Evolutionary conservation across 2,329 filamentous ascomycete genomes (phyloP).

Genomic region (Colletotrichum horii): DNA sequence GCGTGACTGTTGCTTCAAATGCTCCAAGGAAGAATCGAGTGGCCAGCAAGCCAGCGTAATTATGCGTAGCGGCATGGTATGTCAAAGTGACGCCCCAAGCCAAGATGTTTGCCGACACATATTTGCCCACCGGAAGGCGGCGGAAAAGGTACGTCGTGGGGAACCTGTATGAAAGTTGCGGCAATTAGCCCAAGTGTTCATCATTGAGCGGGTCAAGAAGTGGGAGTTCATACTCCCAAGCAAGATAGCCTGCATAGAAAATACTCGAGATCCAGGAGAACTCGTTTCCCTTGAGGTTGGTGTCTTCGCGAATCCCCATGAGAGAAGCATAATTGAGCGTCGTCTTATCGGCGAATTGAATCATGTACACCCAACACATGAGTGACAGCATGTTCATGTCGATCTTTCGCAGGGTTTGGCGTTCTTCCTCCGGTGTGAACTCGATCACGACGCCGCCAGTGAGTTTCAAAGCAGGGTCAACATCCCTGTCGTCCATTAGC

Average conservation of each 20-base stretch:
- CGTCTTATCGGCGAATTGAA: conserved; percentile 16
- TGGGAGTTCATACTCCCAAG: conserved; percentile 19
- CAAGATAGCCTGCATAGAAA: conserved; percentile 26
- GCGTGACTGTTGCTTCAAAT: conserved; percentile 28
- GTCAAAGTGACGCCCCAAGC: conserved; percentile 42
- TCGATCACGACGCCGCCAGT: background rate
- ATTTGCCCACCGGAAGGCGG: conserved; percentile 36
- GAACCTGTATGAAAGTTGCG: conserved; percentile 25
- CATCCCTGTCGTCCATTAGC: background rate
- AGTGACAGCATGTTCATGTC: background rate
- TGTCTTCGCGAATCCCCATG: conserved; percentile 21
- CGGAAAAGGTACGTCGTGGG: conserved; percentile 39
- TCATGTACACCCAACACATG: conserved; percentile 12
- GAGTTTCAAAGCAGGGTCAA: conserved; percentile 14
- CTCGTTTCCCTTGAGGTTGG: conserved; percentile 15
- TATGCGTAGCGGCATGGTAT: conserved; percentile 23
- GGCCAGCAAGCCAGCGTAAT: conserved; percentile 25
- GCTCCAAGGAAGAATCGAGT: conserved; percentile 28
- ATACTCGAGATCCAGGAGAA: conserved; percentile 25
- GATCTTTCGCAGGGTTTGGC: background rate
- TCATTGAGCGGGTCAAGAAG: background rate
- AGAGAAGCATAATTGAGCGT: conserved; percentile 17
- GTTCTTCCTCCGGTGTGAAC: conserved; percentile 9
- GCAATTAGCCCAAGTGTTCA: background rate
- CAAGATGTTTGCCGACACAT: conserved; percentile 38